Base-by-base conservation (phyloP, 164 flowering plant genomes). In the Euptelea pleiosperma region DNA sequence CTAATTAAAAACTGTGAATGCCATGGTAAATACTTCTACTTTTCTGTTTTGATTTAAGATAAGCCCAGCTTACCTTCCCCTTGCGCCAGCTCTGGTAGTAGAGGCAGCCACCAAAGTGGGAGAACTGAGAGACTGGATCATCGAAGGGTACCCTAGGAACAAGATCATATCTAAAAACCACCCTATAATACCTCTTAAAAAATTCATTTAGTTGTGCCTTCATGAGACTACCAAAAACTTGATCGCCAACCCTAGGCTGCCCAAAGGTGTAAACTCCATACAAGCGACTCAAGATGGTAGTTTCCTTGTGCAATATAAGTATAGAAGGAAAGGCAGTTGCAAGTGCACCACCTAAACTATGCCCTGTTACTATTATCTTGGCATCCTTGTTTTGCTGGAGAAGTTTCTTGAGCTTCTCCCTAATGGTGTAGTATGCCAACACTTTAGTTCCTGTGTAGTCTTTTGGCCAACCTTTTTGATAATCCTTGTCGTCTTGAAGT, bases 241-340 rank as follows among this genome's bases (percentile, higher is more conserved):
- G 61, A 57, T 83, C 83, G 9, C 91, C 96, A 31, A 87, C 86
- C 41, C 87, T 71, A 6, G 95, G 91, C 44, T 87, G 84, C 15
- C 86, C 89, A 50, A 68, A 87, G 0, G 91, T 83, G 52, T 78
- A 75, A 3, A 85, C 69, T 0, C 80, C 89, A 5, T 53, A 65
- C 15, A 82, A 3, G 26, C 81, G 71, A 47, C 69, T 67, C 68
- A 85, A 40, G 44, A 85, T 31, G 48, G 16, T 4, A 1, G 28
- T 54, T 60, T 85, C 89, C 14, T 72, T 61, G 47, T 87, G 82
- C 21, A 74, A 33, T 0, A 73, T 63, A 18, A 87, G 56, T 22
- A 85, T 21, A 0, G 86, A 69, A 2, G 82, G 79, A 34, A 85
- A 85, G 0, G 83, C 49, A 26, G 63, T 56, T 1, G 96, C 86